Base-by-base conservation (phyloP, 129 eudicot species). In the Ambrosia trifida region DNA sequence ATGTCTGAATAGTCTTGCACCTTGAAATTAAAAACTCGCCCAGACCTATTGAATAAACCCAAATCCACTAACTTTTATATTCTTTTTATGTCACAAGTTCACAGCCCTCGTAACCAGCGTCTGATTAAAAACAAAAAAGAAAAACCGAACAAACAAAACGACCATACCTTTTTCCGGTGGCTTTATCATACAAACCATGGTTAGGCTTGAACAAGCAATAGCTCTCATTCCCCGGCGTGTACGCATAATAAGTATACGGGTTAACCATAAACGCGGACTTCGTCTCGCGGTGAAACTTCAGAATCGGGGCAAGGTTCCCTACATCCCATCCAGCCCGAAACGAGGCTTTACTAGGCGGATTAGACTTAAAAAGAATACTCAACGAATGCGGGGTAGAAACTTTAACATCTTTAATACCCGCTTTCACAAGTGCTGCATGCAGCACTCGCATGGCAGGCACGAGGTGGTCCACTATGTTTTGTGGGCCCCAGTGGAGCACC, bases 301-400 rank as follows among this genome's bases (percentile, higher is more conserved):
- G 87, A 76, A 94, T 81, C 32, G 96, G 98, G 12, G 81, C 80
- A 11, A 94, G 79, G 11, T 80, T 84, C 5, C 85, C 96, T 3
- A 51, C 74, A 46, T 90, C 98, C 98, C 98, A 94, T 1, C 97
- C 97, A 1, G 90, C 84, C 19, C 97, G 78, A 75, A 94, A 94
- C 35, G 78, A 72, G 18, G 90, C 93, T 4, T 76, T 19, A 74
- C 98, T 94, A 0, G 98, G 98, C 33, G 97, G 97, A 40, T 66
- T 66, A 5, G 97, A 83, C 4, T 83, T 56, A 3, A 45, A 68
- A 47, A 94, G 93, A 3, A 94, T 94, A n/a, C 83, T 86, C 44
- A 89, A 43, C 0, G 98, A 81, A 64, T 94, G 98, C 0, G 98
- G 85, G 11, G 87, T 85, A 7, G 98, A 53, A 5, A 94, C 85